Conservation (phyloP, 805 yeast species). For the Ogataea ganodermae region DNA sequence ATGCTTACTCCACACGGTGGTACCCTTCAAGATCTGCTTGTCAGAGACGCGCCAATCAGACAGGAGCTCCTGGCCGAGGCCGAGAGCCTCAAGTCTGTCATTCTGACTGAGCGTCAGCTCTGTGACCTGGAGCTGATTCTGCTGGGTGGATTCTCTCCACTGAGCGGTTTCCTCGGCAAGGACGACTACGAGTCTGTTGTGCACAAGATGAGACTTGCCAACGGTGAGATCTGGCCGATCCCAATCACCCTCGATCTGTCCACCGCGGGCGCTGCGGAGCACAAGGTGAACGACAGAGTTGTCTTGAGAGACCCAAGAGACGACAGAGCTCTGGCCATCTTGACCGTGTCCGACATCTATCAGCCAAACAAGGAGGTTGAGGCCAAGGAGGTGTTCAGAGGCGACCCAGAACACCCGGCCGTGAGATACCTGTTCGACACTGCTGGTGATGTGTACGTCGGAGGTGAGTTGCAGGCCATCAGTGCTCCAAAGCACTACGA, state of each 20-base stretch:
- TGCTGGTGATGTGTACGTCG: constrained; percentile 84
- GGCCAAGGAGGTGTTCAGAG: constrained; percentile 87
- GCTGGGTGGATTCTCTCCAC: constrained; percentile 93
- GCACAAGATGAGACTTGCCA: constrained; percentile 63
- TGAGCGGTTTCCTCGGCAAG: constrained; percentile 65
- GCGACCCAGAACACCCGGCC: constrained; percentile 97
- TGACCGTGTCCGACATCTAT: constrained; percentile 78
- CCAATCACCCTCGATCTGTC: constrained; percentile 88
- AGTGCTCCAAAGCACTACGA: constrained; percentile 86
- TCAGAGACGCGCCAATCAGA: constrained; percentile 72
- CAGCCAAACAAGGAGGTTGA: constrained; percentile 77
- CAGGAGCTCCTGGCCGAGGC: constrained; percentile 60
- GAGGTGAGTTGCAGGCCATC: constrained; percentile 86
- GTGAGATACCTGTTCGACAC: constrained; percentile 66
- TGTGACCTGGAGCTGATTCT: constrained; percentile 91
- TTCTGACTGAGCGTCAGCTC: constrained; percentile 80
- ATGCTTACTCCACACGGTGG: constrained; percentile 95
- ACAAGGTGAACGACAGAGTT: constrained; percentile 59
- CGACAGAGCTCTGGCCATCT: constrained; percentile 74
- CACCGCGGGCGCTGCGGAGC: constrained; percentile 46
- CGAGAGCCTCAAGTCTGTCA: constrained; percentile 46
- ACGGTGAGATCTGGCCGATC: constrained; percentile 85
- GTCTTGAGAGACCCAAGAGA: constrained; percentile 82
- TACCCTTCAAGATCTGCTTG: constrained; percentile 76
- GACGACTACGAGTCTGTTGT: constrained; percentile 71